phyloP scores from a whole-genome alignment of 2,329 filamentous ascomycete species.

The Aspergillus flavus region DNA sequence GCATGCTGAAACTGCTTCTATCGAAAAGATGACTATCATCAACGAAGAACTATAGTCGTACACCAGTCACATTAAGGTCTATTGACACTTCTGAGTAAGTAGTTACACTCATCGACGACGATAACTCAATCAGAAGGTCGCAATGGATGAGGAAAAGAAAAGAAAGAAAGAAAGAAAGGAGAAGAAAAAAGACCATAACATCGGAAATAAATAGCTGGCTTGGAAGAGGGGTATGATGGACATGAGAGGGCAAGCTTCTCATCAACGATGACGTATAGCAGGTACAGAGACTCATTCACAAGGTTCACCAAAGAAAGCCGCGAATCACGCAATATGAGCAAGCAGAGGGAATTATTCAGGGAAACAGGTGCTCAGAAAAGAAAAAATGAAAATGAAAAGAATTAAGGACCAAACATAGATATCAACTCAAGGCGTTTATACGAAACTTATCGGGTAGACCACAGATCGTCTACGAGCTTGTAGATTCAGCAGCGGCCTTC shows the following conservation, averaged over 20 bases:
- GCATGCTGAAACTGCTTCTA: background rate
- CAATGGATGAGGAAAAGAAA: conserved; percentile 8
- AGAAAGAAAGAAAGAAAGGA: background rate
- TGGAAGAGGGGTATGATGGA: conserved; percentile 23
- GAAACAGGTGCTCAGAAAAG: conserved; percentile 2
- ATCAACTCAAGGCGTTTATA: conserved; percentile 7
- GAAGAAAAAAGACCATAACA: conserved; percentile 9
- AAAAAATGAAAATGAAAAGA: conserved; percentile 4
- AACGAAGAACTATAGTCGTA: background rate
- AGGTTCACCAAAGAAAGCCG: conserved; percentile 15
- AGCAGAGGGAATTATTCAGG: background rate
- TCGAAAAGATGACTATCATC: background rate
- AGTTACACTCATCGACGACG: background rate
- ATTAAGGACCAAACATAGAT: conserved; percentile 8
- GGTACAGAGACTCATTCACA: conserved; percentile 23
- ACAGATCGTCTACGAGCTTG: background rate
- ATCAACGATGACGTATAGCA: conserved; percentile 12
- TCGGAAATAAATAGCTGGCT: conserved; percentile 9
- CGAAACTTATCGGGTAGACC: conserved; percentile 9
- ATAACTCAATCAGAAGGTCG: conserved; percentile 3
- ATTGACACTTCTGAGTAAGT: conserved; percentile 1
- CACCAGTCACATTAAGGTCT: conserved; percentile 1
- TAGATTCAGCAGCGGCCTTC: conserved; percentile 34
- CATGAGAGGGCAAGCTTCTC: conserved; percentile 19
- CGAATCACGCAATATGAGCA: conserved; percentile 8